phyloP scores from a whole-genome alignment of 2,329 filamentous ascomycete species.

The Madurella fahalii region DNA sequence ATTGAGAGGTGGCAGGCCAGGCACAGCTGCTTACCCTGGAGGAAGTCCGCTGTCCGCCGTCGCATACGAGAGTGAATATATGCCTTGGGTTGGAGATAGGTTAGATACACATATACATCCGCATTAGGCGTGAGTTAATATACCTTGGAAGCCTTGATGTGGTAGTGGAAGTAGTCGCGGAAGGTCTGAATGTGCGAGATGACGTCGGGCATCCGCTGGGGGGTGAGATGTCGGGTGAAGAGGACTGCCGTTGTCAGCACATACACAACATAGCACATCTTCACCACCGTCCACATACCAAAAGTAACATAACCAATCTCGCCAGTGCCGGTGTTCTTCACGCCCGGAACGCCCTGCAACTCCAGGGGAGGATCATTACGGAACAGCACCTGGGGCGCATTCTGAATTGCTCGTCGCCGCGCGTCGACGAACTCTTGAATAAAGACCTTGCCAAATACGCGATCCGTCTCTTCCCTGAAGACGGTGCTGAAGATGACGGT shows the following conservation, averaged over 20 bases:
- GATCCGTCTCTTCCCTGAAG: constrained; percentile 95
- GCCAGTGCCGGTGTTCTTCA: constrained; percentile 68
- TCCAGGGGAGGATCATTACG: constrained; percentile 91
- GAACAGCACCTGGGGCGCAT: constrained; percentile 96
- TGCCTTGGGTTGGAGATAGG: constrained; percentile 47
- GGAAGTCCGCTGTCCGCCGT: constrained; percentile 93
- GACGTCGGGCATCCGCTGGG: constrained; percentile 85
- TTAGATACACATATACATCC: background rate
- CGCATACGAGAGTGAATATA: constrained; percentile 99
- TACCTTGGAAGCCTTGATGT: constrained; percentile 97
- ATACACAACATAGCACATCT: background rate
- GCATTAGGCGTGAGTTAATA: background rate
- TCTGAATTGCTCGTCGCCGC: constrained; percentile 89
- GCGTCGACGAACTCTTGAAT: constrained; percentile 99
- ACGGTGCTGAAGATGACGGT: constrained; percentile 99
- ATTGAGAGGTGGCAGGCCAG: background rate
- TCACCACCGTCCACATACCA: constrained; percentile 53
- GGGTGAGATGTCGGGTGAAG: constrained; percentile 90
- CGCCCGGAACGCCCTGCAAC: constrained; percentile 79
- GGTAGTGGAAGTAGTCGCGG: constrained; percentile 99
- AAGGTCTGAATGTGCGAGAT: constrained; percentile 99
- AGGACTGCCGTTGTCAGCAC: constrained; percentile 58
- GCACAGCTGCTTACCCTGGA: constrained; percentile 67
- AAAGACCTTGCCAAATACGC: constrained; percentile 97
- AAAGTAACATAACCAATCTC: constrained; percentile 98